These are phyloP conservation scores for Straminergon stramineum DNA, from an alignment of 225 moss, liverwort and hornwort species.

Conservation along the genomic window DNA sequence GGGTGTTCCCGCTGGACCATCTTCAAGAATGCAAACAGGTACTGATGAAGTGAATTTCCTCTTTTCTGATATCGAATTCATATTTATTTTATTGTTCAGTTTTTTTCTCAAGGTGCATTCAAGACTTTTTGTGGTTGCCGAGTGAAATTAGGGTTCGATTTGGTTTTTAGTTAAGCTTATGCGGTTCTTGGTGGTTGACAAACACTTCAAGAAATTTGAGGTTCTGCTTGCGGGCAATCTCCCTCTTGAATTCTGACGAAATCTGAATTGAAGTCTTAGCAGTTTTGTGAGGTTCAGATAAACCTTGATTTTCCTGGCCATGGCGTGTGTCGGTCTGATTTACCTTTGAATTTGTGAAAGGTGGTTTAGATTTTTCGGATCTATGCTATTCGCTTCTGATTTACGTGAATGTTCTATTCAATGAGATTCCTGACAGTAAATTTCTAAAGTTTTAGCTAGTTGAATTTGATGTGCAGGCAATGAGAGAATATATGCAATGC, in stretches of 20 bases:
- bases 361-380: not conserved
- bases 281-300: not conserved
- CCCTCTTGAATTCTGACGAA: not conserved
- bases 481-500: conserved; percentile 90
- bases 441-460: not conserved
- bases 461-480: conserved; percentile 41
- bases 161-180: not conserved
- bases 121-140: not conserved
- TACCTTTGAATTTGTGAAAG: not conserved
- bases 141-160: not conserved
- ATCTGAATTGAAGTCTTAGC: not conserved
- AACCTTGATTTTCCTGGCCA: not conserved
- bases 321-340: not conserved
- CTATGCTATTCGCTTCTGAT: not conserved
- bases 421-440: not conserved
- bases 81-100: too few relatives aligned
- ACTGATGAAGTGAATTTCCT: not conserved
- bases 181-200: not conserved
- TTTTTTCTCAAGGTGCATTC: not conserved
- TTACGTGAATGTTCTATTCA: not conserved
- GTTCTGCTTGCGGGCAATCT: not conserved
- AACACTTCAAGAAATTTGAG: not conserved
- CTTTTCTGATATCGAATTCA: not conserved
- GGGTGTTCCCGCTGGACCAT: conserved; percentile 91
- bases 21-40: conserved; percentile 81